Base-by-base conservation (phyloP, 176 grass and related monocot genomes). In the Oryza glumipatula region DNA sequence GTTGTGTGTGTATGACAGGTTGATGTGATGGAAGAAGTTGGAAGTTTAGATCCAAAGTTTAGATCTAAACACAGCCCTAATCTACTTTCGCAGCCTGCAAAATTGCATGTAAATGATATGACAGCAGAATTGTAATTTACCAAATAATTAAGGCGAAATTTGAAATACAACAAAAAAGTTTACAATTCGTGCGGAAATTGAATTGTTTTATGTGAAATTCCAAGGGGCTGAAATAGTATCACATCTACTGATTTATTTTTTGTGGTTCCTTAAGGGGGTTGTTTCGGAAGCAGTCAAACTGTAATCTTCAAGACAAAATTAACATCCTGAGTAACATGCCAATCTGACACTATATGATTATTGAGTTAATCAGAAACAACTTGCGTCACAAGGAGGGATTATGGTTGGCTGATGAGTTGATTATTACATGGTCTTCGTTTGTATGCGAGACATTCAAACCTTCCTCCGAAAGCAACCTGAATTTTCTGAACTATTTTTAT, bases 381-480 rank as follows among this genome's bases (percentile, higher is more conserved):
- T 76, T 72, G 76, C 85, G 52, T 76, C 89, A 84, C 64, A 80
- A 84, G 80, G 65, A 70, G 76, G 76, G 80, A 54, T 87, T 86
- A 17, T 84, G 48, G 39, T 60, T 92, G 82, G 68, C 67, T 87
- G 76, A 85, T 26, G 11, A 64, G 88, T 83, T 80, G 78, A 82
- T 74, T 58, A 78, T 71, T 32, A 32, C 44, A 54, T 12, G 65
- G 76, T 65, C 74, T 41, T 63, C 65, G 44, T 80, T 80, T 80
- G 41, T 47, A 56, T 76, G 76, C 4, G 85, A 74, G 84, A 30
- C 69, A 51, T 83, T 87, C 70, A 84, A 87, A 91, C 77, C 86
- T 87, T 84, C 64, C 51, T 82, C 71, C 35, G 86, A 84, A 95
- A 81, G 93, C 88, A 89, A 88, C 77, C 65, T 9, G 4, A 30